Conservation (phyloP, 2,329 filamentous ascomycete species). For the Fusarium falciforme region DNA sequence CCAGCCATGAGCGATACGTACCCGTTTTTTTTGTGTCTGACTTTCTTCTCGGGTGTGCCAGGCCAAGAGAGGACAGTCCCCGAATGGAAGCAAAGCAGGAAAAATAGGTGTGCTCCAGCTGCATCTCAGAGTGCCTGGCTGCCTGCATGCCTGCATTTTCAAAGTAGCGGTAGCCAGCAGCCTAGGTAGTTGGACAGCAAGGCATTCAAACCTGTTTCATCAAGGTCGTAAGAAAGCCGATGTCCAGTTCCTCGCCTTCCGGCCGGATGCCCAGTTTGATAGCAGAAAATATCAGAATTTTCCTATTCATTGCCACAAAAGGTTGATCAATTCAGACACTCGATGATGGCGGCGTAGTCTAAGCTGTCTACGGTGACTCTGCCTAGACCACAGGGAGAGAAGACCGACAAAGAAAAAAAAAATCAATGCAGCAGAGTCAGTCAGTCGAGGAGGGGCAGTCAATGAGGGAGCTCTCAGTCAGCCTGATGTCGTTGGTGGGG, state of each 20-base stretch:
- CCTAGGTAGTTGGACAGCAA: constrained; percentile 19
- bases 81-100: constrained; percentile 3
- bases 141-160: neutral
- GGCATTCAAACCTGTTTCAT: constrained; percentile 2
- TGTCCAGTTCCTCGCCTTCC: neutral
- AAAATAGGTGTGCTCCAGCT: constrained; percentile 7
- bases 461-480: constrained; percentile 28
- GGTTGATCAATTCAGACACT: constrained; percentile 25
- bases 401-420: constrained; percentile 30
- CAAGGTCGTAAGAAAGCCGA: constrained; percentile 7
- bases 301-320: constrained; percentile 27
- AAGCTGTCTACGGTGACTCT: constrained; percentile 4
- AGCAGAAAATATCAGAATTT: constrained; percentile 16
- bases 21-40: neutral
- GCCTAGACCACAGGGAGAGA: constrained; percentile 36
- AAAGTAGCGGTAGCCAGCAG: constrained; percentile 30
- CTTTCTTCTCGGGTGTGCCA: neutral
- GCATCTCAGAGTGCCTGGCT: constrained; percentile 12
- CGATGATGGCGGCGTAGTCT: constrained; percentile 27
- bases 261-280: neutral
- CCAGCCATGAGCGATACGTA: neutral
- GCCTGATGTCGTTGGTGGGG: constrained; percentile 34
- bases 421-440: constrained; percentile 17
- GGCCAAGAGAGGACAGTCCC: neutral
- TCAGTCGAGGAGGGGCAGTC: constrained; percentile 34